Percentiles rank a stretch among this genome's conserved stretches.
Conservation (phyloP, 805 yeast genomes). For the Ascoidea asiatica region DNA sequence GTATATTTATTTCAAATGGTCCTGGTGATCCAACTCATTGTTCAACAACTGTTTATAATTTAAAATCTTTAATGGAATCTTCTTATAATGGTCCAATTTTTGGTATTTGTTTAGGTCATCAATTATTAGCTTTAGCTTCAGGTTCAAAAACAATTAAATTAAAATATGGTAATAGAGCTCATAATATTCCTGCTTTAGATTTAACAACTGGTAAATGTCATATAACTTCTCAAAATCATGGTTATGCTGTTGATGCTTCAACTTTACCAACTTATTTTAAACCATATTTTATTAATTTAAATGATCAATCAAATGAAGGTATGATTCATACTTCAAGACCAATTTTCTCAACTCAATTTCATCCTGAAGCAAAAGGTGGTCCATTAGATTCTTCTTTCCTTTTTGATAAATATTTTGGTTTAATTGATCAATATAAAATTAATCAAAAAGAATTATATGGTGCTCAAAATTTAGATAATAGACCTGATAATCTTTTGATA, state of each 20-base stretch:
- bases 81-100: conserved; percentile 72
- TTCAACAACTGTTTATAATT: conserved; percentile 57
- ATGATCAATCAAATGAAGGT: conserved; percentile 95
- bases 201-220: conserved; percentile 85
- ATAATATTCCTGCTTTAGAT: conserved; percentile 93
- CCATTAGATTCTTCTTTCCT: conserved; percentile 87
- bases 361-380: conserved; percentile 99
- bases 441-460: conserved; percentile 27
- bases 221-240: conserved; percentile 97
- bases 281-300: conserved; percentile 84
- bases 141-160: conserved; percentile 89
- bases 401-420: conserved; percentile 77
- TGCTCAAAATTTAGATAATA: conserved; percentile 20
- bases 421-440: conserved; percentile 45
- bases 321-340: conserved; percentile 84
- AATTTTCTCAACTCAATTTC: conserved; percentile 93
- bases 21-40: conserved; percentile 98
- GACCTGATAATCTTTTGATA: conserved; percentile 36
- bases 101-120: conserved; percentile 98
- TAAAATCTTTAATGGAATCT: conserved; percentile 56
- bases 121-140: conserved; percentile 84
- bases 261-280: conserved; percentile 68
- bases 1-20: conserved; percentile 88
- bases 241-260: conserved; percentile 83
- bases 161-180: conserved; percentile 98